A percentile compares a stretch with the other conserved stretches of the same genome.
These are phyloP conservation scores for Trichoderma semiorbis DNA, from an alignment of 2,329 filamentous ascomycete species.

Conservation along the genomic window DNA sequence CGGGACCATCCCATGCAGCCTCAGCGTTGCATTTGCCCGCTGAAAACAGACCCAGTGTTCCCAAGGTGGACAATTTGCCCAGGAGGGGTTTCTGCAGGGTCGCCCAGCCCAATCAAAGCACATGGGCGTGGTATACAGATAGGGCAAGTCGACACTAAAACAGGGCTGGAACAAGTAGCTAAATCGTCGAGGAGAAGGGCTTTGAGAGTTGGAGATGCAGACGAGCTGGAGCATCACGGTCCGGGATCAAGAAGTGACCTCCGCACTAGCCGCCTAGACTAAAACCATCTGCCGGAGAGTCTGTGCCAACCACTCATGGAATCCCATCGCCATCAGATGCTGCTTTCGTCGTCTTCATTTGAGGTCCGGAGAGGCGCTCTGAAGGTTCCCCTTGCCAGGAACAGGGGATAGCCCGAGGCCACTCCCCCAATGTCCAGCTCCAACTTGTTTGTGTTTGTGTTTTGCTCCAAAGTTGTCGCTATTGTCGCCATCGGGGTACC, in stretches of 20 bases:
- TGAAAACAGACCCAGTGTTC: background rate
- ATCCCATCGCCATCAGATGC: background rate
- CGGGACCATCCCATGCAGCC: slow-evolving; percentile 6
- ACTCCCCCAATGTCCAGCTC: background rate
- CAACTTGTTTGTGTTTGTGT: background rate
- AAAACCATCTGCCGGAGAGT: slow-evolving; percentile 1
- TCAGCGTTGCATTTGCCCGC: slow-evolving; percentile 8
- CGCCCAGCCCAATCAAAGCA: slow-evolving; percentile 5
- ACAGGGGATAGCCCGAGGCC: background rate
- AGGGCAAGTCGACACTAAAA: slow-evolving; percentile 5
- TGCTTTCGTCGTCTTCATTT: slow-evolving; percentile 13
- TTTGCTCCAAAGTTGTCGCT: background rate
- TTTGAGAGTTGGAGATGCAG: slow-evolving; percentile 3
- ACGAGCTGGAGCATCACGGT: background rate
- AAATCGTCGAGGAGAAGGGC: slow-evolving; percentile 1
- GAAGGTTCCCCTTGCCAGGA: background rate
- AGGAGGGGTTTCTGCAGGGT: slow-evolving; percentile 5
- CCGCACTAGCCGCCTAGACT: slow-evolving; percentile 2
- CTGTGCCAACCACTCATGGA: slow-evolving; percentile 3
- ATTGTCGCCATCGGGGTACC: background rate
- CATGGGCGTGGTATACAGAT: slow-evolving; percentile 4
- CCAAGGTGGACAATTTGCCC: background rate
- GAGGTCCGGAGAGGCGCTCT: slow-evolving; percentile 2
- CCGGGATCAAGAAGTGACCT: slow-evolving; percentile 14
- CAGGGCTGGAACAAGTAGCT: slow-evolving; percentile 1